These are phyloP conservation scores for Geotrichum restrictum DNA, from an alignment of 1,139 yeast species.

Conservation along the genomic window DNA sequence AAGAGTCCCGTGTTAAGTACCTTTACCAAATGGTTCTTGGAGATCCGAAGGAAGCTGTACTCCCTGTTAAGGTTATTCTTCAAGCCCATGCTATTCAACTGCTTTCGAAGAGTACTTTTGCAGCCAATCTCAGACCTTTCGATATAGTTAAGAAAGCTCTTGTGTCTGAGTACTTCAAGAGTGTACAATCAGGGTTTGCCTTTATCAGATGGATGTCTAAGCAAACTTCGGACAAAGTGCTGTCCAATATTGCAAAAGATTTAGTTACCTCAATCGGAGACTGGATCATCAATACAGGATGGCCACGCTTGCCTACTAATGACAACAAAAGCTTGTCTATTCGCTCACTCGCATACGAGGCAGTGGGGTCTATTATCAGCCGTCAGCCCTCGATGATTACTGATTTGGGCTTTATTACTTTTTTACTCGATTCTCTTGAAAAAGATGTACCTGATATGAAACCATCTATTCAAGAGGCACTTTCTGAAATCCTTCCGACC, in stretches of 20 bases:
- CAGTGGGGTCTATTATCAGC: constrained; percentile 62
- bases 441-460: constrained; percentile 62
- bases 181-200: constrained; percentile 52
- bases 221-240: constrained; percentile 25
- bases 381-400: constrained; percentile 47
- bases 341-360: constrained; percentile 69
- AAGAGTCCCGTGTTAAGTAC: constrained; percentile 42
- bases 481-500: constrained; percentile 56
- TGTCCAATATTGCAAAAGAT: constrained; percentile 25
- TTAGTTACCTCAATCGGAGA: constrained; percentile 25
- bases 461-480: constrained; percentile 67
- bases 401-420: constrained; percentile 43
- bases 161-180: constrained; percentile 47
- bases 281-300: constrained; percentile 37
- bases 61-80: constrained; percentile 53
- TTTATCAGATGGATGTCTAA: constrained; percentile 56
- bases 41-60: constrained; percentile 37
- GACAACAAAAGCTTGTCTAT: constrained; percentile 39
- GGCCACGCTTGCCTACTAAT: constrained; percentile 34
- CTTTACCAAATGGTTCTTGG: constrained; percentile 47
- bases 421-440: constrained; percentile 67
- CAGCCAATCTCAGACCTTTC: constrained; percentile 39
- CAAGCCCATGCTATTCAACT: constrained; percentile 58
- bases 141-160: constrained; percentile 55
- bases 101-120: constrained; percentile 51